Conservation (phyloP, 805 yeast genomes). For the Starmerella apicola region DNA sequence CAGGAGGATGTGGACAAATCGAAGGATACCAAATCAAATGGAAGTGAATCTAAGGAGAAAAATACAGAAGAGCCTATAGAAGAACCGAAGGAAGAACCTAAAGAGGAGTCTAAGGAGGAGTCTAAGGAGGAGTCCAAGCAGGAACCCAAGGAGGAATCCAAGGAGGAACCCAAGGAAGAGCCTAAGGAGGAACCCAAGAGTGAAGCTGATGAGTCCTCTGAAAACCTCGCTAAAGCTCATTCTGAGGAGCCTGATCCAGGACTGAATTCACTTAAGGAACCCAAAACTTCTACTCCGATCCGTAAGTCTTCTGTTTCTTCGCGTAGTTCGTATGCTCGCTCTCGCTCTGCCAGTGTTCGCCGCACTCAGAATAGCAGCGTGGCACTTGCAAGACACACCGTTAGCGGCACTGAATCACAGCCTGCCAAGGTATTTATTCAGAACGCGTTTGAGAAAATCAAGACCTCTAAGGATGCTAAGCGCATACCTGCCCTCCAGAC, state of each 20-base stretch:
- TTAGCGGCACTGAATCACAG: constrained; percentile 16
- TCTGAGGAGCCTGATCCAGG: too few relatives aligned
- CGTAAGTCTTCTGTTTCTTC: too few relatives aligned
- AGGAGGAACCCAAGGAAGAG: not conserved
- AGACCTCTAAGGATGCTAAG: constrained; percentile 48
- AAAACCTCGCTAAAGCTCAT: too few relatives aligned
- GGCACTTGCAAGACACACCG: constrained; percentile 17
- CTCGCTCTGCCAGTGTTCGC: constrained; percentile 11
- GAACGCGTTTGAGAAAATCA: constrained; percentile 46
- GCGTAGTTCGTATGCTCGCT: too few relatives aligned
- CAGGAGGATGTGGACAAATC: too few relatives aligned
- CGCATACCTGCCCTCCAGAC: constrained; percentile 32
- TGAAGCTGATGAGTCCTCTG: not conserved
- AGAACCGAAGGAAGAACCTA: not conserved
- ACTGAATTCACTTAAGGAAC: too few relatives aligned
- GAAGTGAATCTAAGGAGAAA: too few relatives aligned
- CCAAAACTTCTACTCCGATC: too few relatives aligned
- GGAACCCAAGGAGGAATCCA: not conserved
- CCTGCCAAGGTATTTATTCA: constrained; percentile 37
- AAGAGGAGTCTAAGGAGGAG: not conserved
- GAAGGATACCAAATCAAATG: too few relatives aligned
- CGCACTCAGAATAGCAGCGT: constrained; percentile 12
- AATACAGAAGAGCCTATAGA: not conserved
- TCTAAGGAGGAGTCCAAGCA: not conserved
- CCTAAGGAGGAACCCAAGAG: not conserved